phyloP scores from a whole-genome alignment of 2,329 filamentous ascomycete species.

The Aspergillus pseudoterreus region DNA sequence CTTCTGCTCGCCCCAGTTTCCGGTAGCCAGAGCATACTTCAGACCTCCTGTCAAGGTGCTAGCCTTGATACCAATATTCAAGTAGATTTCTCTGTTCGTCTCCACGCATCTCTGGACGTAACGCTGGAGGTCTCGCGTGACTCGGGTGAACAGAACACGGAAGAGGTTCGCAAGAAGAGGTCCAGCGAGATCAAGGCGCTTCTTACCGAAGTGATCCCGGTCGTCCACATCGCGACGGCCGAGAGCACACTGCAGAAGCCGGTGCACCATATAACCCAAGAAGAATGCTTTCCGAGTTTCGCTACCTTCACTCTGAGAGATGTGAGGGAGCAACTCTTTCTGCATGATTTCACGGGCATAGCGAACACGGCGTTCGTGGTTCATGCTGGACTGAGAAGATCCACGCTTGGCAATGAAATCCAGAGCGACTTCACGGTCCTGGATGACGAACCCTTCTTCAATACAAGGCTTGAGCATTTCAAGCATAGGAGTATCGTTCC shows the following conservation, averaged over 20 bases:
- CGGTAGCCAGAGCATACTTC: conserved; percentile 94
- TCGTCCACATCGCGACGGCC: conserved; percentile 93
- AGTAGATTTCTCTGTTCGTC: conserved; percentile 80
- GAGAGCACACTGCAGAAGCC: conserved; percentile 86
- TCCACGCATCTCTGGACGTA: conserved; percentile 93
- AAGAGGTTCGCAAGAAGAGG: conserved; percentile 95
- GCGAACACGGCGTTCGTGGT: conserved; percentile 81
- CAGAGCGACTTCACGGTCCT: conserved; percentile 88
- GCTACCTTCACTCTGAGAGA: conserved; percentile 89
- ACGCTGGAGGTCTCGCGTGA: conserved; percentile 85
- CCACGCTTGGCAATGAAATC: conserved; percentile 96
- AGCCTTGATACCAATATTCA: conserved; percentile 86
- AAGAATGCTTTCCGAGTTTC: conserved; percentile 98
- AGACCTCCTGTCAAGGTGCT: conserved; percentile 88
- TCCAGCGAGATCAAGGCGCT: conserved; percentile 91
- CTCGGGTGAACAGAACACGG: conserved; percentile 82
- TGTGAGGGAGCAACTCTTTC: conserved; percentile 94
- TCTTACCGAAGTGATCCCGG: conserved; percentile 98
- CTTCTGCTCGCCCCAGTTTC: conserved; percentile 99
- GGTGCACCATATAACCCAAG: conserved; percentile 97
- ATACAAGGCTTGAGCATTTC: conserved; percentile 97
- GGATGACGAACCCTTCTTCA: conserved; percentile 93
- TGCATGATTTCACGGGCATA: conserved; percentile 93
- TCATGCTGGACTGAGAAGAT: conserved; percentile 65
- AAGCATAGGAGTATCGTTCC: conserved; percentile 92